Evolutionary conservation across 2,329 filamentous ascomycete genomes (phyloP).

Genomic region (Aspergillus awamori): DNA sequence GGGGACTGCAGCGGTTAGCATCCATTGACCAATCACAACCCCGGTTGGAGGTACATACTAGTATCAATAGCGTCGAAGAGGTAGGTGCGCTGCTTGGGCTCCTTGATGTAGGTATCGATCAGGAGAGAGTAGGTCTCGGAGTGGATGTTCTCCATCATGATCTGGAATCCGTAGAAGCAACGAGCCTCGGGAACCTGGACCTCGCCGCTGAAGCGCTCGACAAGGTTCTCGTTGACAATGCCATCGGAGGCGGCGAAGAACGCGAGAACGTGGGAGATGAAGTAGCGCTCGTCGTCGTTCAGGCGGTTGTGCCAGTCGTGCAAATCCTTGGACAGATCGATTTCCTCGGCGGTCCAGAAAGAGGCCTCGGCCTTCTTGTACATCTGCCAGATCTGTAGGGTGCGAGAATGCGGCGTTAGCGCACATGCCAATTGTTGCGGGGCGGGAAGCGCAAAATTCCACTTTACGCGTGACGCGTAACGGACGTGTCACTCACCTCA

Average conservation of each 20-base stretch:
- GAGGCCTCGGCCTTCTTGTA: constrained; percentile 99
- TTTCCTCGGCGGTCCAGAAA: constrained; percentile 99
- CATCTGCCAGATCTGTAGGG: constrained; percentile 97
- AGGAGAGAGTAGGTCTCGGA: constrained; percentile 98
- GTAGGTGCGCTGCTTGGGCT: constrained; percentile 88
- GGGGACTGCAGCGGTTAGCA: constrained; percentile 64
- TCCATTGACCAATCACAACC: constrained; percentile 6
- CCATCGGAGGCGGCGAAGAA: constrained; percentile 99
- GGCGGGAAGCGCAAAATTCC: constrained; percentile 32
- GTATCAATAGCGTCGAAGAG: constrained; percentile 99
- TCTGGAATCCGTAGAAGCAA: constrained; percentile 99
- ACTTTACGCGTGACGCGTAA: constrained; percentile 71
- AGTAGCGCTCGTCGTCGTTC: constrained; percentile 96
- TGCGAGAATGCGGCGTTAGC: constrained; percentile 42
- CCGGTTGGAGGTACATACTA: constrained; percentile 60
- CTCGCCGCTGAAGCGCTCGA: constrained; percentile 96
- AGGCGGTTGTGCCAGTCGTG: constrained; percentile 99
- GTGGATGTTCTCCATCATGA: constrained; percentile 99
- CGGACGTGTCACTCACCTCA: constrained; percentile 72
- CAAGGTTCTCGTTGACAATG: constrained; percentile 98
- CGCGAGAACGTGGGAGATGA: constrained; percentile 96
- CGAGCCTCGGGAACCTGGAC: constrained; percentile 97
- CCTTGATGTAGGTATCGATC: constrained; percentile 99
- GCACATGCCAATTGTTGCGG: constrained; percentile 12
- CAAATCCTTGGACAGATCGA: constrained; percentile 97